These are phyloP conservation scores for Mortierella antarctica DNA, from an alignment of 192 early-diverging fungal species.

Conservation along the genomic window DNA sequence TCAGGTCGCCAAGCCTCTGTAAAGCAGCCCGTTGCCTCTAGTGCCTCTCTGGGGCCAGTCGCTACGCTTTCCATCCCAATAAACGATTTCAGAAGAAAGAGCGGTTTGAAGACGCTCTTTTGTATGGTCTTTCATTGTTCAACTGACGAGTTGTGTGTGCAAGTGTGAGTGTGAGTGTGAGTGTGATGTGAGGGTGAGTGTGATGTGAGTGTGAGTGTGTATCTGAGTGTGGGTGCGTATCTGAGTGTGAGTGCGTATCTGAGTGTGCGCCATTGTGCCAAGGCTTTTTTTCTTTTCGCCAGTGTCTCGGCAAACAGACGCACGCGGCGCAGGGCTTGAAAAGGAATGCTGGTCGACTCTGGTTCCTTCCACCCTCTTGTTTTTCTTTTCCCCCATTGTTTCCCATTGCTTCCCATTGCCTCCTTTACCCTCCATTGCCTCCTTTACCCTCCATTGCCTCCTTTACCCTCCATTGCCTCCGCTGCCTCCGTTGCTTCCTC, in stretches of 20 bases:
- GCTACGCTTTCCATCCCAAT: slow-evolving; percentile 18
- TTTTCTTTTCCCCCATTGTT: neutral
- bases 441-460: neutral
- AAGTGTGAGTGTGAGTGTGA: neutral
- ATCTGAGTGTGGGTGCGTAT: too few species aligned
- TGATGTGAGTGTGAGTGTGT: neutral
- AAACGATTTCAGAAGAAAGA: slow-evolving; percentile 39
- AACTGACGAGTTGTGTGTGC: neutral
- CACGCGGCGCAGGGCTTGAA: too few species aligned
- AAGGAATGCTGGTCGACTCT: neutral
- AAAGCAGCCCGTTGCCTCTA: slow-evolving; percentile 15
- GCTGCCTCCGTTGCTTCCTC: neutral
- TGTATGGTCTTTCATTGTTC: slow-evolving; percentile 30
- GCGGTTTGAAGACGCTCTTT: slow-evolving; percentile 27
- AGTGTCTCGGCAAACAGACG: neutral
- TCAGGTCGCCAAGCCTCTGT: slow-evolving; percentile 55
- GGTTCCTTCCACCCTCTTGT: neutral
- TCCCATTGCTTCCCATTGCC: neutral
- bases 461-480: neutral
- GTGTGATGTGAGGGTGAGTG: neutral
- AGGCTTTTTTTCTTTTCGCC: neutral
- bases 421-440: neutral
- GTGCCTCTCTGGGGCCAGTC: too few species aligned
- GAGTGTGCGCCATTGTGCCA: neutral
- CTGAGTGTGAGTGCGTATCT: neutral